A percentile compares a stretch with the other conserved stretches of the same genome.
These are phyloP conservation scores for Camellia oleifera DNA, from an alignment of 179 eudicot species.

Conservation along the genomic window DNA sequence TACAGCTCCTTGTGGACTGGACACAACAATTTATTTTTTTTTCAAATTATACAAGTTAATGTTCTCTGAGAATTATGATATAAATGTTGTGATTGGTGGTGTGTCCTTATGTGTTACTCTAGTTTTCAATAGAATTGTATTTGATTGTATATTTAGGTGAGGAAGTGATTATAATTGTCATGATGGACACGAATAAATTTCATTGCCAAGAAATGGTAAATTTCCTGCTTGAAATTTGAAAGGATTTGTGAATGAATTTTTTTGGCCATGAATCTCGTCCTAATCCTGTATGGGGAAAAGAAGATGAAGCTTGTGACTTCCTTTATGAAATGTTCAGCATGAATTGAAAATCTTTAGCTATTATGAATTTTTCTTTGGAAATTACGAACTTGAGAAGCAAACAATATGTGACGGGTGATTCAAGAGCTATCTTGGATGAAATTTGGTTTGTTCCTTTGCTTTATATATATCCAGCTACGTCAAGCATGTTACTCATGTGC, in stretches of 20 bases:
- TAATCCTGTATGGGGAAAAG: neutral
- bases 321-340: neutral
- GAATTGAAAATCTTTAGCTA: neutral
- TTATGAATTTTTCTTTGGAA: neutral
- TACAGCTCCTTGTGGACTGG: neutral
- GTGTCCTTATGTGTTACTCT: neutral
- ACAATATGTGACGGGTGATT: neutral
- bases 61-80: neutral
- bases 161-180: neutral
- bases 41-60: neutral
- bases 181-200: neutral
- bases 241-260: neutral
- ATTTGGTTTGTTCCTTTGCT: neutral
- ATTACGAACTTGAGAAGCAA: neutral
- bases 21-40: neutral
- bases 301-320: neutral
- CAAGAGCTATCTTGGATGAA: neutral
- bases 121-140: neutral
- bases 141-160: neutral
- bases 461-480: neutral
- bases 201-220: neutral
- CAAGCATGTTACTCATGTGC: neutral
- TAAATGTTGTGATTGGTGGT: constrained; percentile 1
- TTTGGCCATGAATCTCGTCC: neutral
- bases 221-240: neutral